A percentile compares a stretch with the other conserved stretches of the same genome.
Conservation (phyloP, 2,329 filamentous ascomycete species). For the Botryotinia narcissicola region DNA sequence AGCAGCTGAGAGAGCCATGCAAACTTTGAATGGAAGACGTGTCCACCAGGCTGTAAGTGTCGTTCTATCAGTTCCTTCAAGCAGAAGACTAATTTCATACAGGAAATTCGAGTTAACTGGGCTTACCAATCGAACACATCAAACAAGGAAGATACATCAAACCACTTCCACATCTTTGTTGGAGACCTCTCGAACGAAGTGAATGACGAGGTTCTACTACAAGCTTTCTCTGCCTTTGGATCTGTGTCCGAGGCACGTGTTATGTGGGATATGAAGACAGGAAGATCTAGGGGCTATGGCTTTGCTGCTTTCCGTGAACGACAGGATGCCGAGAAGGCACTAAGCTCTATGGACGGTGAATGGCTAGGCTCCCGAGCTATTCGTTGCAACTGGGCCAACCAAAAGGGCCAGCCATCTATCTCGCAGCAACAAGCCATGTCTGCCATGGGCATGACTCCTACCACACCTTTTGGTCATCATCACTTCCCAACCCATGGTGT, state of each 20-base stretch:
- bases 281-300: conserved; percentile 92
- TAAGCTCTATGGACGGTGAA: conserved; percentile 98
- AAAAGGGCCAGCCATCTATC: conserved; percentile 99
- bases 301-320: conserved; percentile 98
- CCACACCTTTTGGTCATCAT: conserved; percentile 93
- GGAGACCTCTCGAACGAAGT: conserved; percentile 98
- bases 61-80: not conserved
- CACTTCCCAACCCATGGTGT: conserved; percentile 97
- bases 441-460: conserved; percentile 96
- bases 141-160: conserved; percentile 95
- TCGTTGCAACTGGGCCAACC: conserved; percentile 99
- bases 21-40: conserved; percentile 89
- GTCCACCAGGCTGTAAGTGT: conserved; percentile 86
- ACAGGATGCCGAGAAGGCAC: conserved; percentile 87
- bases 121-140: conserved; percentile 94
- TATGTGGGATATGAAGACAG: conserved; percentile 99
- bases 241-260: conserved; percentile 95
- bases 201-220: conserved; percentile 89
- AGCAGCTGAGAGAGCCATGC: conserved; percentile 94
- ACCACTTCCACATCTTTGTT: conserved; percentile 99
- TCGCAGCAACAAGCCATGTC: conserved; percentile 96
- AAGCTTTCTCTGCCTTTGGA: conserved; percentile 95
- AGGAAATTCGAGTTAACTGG: conserved; percentile 99
- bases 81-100: conserved; percentile 20
- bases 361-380: conserved; percentile 98